A percentile compares a stretch with the other conserved stretches of the same genome.
Evolutionary conservation across 176 grass and related monocot genomes (phyloP).

Genomic region (Poa annua): DNA sequence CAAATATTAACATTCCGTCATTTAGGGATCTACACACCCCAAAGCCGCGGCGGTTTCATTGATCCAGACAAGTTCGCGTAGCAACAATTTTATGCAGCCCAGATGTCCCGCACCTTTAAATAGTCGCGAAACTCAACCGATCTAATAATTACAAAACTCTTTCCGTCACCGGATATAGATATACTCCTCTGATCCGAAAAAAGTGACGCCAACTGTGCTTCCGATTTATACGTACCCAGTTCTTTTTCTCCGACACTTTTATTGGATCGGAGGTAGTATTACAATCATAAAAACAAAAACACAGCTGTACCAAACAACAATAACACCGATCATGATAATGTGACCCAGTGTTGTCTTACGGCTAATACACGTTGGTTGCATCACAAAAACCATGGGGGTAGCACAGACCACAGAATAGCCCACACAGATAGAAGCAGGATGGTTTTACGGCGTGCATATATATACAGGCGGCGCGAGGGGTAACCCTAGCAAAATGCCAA

Average conservation of each 20-base stretch:
- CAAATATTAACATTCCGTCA: accelerated
- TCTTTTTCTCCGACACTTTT: no score
- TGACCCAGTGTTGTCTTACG: background rate
- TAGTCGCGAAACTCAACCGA: background rate
- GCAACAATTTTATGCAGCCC: background rate
- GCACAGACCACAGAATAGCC: background rate
- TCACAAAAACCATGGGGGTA: background rate
- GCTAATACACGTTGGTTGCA: background rate
- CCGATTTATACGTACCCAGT: no score
- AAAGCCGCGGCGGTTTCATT: background rate
- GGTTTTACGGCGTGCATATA: background rate
- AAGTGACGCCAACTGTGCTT: no score
- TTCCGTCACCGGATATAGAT: no score
- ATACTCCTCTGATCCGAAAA: no score
- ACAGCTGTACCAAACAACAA: background rate
- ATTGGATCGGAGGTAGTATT: no score
- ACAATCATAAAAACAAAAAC: background rate
- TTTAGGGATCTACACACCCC: background rate
- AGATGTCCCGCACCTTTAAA: background rate
- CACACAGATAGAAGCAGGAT: background rate
- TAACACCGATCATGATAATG: background rate
- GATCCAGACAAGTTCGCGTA: background rate
- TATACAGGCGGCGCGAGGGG: background rate
- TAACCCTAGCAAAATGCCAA: conserved; percentile 16
- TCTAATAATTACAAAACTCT: background rate